Evolutionary conservation across 2,329 filamentous ascomycete species (phyloP).

Genomic region (Colletotrichum paranaense): DNA sequence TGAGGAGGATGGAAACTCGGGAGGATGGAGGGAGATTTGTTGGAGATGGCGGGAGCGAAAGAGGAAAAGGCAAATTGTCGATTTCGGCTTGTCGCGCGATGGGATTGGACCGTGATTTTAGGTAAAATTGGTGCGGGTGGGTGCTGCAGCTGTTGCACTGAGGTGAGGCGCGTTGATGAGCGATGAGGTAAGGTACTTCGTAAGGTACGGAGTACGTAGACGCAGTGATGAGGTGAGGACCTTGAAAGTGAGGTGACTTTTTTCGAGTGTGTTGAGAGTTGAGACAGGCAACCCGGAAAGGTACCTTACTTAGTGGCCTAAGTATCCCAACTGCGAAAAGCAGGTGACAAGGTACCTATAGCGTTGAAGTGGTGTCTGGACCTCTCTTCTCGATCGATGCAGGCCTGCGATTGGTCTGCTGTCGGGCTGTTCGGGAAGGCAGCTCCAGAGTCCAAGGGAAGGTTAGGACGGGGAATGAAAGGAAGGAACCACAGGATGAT

Average conservation of each 20-base stretch:
- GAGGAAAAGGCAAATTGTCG: constrained; percentile 22
- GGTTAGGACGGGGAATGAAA: background rate
- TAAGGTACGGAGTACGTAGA: too few relatives aligned
- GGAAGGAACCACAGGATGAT: background rate
- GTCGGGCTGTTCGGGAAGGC: constrained; percentile 14
- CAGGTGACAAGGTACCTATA: background rate
- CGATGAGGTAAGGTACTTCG: too few relatives aligned
- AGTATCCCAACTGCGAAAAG: background rate
- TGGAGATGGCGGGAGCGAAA: constrained; percentile 4
- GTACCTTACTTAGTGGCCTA: too few relatives aligned
- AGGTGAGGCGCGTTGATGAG: background rate
- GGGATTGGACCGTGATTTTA: constrained; percentile 35
- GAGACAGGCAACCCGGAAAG: background rate
- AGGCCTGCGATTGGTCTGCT: constrained; percentile 18
- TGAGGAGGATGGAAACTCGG: background rate
- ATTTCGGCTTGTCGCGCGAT: constrained; percentile 29
- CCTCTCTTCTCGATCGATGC: constrained; percentile 2
- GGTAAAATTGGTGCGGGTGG: constrained; percentile 33
- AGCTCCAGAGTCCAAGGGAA: background rate
- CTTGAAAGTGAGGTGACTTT: constrained; percentile 3
- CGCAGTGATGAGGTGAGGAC: background rate
- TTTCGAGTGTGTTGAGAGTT: too few relatives aligned
- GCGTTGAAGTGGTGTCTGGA: constrained; percentile 3
- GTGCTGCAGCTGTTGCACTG: background rate
- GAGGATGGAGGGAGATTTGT: background rate